Percentiles rank a stretch among this genome's conserved stretches.
Conservation (phyloP, 2,329 filamentous ascomycete species). For the Tolypocladium album region DNA sequence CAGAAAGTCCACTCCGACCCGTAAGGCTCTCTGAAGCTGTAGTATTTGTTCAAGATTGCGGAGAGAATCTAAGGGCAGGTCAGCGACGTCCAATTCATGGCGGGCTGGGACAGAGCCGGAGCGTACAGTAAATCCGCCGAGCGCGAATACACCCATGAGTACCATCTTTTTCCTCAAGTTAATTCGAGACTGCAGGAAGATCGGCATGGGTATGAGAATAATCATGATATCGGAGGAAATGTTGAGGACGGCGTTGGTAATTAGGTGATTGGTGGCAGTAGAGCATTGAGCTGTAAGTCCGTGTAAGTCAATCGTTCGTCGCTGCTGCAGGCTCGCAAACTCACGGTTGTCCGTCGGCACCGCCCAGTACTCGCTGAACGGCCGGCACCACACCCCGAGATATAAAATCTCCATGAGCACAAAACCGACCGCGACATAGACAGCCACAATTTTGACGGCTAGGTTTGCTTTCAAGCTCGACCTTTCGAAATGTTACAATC, state of each 20-base stretch:
- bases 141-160: slow-evolving; percentile 32
- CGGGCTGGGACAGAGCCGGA: too few relatives aligned
- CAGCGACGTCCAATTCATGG: background rate
- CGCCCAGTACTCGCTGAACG: slow-evolving; percentile 46
- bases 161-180: slow-evolving; percentile 40
- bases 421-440: slow-evolving; percentile 35
- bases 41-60: slow-evolving; percentile 34
- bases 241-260: slow-evolving; percentile 48
- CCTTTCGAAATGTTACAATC: slow-evolving; percentile 11
- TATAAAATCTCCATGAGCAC: slow-evolving; percentile 40
- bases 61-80: slow-evolving; percentile 31
- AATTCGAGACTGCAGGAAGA: slow-evolving; percentile 38
- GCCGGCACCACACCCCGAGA: slow-evolving; percentile 42
- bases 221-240: slow-evolving; percentile 50
- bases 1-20: slow-evolving; percentile 29
- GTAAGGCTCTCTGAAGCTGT: slow-evolving; percentile 28
- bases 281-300: slow-evolving; percentile 41
- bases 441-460: slow-evolving; percentile 35
- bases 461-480: slow-evolving; percentile 34
- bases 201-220: slow-evolving; percentile 44
- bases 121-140: slow-evolving; percentile 36
- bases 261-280: slow-evolving; percentile 44
- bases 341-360: slow-evolving; percentile 39
- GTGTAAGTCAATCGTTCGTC: slow-evolving; percentile 3
- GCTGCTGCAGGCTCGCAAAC: background rate